Evolutionary conservation across 345 rosid species (phyloP), one percentile per base, ranked within the genome.

Genomic region (Mangifera indica): DNA sequence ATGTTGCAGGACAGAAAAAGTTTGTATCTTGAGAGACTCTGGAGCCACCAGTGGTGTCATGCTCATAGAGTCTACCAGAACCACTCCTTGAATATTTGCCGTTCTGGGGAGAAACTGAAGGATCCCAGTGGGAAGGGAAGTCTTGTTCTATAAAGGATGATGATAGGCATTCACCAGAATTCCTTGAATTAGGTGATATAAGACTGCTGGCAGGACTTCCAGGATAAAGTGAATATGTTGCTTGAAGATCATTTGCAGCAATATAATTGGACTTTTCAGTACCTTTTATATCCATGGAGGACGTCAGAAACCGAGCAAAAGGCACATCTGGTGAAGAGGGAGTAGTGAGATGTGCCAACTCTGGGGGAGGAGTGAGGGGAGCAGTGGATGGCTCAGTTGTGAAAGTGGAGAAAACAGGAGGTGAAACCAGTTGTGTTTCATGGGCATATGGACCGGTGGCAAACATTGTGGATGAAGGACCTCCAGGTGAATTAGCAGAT

Each of bases 241-340:
- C 78, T 9, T 93, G 98, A 77, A 91, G 90, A 80, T 90, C 97
- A 44, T 77, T 84, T 56, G 87, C 83, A 69, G 81, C 80, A 72
- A 82, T 37, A 53, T 78, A 86, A 81, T 80, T 76, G 64, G 67
- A 75, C 84, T 86, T 88, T 49, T 79, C 83, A 17, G 84, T 72
- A 74, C 77, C 72, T 83, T 82, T 91, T 56, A 90, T 76, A 77
- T 80, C 87, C 69, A 66, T 77, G n/a, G 91, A 84, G 22, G 98
- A 92, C 44, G 92, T 78, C 74, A 93, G 82, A 82, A 91, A 93
- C 54, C 85, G 93, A 29, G 98, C 98, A 76, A 82, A 93, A 17
- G 98, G 98, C 45, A 93, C 98, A 74, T 93, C 97, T 0, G 98
- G 98, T 55, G 97, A 93, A 60, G 98, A 91, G 59, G 97, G 97